These are phyloP conservation scores for Dichomitus squalens DNA, from an alignment of 1,284 basidiomycete species.

Conservation along the genomic window DNA sequence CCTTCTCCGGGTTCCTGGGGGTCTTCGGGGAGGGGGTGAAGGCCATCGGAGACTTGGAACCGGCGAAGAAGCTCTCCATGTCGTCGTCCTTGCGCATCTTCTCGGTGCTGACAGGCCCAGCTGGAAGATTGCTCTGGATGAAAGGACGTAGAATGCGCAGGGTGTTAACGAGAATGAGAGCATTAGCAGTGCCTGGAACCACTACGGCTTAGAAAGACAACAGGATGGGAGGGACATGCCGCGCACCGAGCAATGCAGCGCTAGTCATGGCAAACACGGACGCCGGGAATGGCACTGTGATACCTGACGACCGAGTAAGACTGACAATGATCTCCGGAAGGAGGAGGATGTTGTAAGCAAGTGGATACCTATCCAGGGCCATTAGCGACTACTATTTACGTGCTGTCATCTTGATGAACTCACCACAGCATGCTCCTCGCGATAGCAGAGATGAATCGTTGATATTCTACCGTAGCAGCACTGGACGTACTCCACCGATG, in stretches of 20 bases:
- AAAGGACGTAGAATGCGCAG: slow-evolving; percentile 64
- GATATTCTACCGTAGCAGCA: slow-evolving; percentile 44
- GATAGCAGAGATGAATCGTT: slow-evolving; percentile 58
- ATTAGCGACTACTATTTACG: background rate
- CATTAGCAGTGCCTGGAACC: slow-evolving; percentile 58
- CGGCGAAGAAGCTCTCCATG: slow-evolving; percentile 34
- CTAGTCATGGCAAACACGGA: slow-evolving; percentile 55
- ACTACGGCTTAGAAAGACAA: background rate
- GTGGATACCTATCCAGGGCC: slow-evolving; percentile 50
- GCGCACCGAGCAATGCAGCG: slow-evolving; percentile 60
- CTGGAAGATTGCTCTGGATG: slow-evolving; percentile 32
- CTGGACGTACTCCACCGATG: slow-evolving; percentile 44
- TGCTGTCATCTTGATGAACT: slow-evolving; percentile 23
- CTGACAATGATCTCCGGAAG: slow-evolving; percentile 60
- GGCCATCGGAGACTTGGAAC: slow-evolving; percentile 30
- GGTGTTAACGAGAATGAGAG: slow-evolving; percentile 66
- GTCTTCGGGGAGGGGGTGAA: slow-evolving; percentile 22
- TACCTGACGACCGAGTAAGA: slow-evolving; percentile 51
- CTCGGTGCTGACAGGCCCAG: background rate
- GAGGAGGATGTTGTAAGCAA: slow-evolving; percentile 62
- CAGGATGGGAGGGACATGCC: slow-evolving; percentile 46
- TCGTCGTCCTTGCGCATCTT: slow-evolving; percentile 21
- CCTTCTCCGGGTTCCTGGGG: slow-evolving; percentile 22
- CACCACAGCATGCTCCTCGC: slow-evolving; percentile 71
- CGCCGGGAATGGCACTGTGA: slow-evolving; percentile 44